Evolutionary conservation across 495 filamentous ascomycete genomes (phyloP).

Genomic region (Daldinia grandis): DNA sequence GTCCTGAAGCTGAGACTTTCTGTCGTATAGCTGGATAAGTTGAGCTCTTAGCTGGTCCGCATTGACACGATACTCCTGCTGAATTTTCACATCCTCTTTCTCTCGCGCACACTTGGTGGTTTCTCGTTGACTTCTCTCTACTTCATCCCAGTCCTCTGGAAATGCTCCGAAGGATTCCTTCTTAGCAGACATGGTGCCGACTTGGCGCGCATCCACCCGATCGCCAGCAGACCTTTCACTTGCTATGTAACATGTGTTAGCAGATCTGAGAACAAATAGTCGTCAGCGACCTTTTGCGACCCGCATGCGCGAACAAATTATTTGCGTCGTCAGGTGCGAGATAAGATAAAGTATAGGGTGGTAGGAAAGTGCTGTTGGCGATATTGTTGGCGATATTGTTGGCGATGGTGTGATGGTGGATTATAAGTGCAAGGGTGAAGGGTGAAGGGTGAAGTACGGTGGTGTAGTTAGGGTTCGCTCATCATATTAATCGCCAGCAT

Average conservation of each 20-base stretch:
- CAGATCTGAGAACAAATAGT: not conserved
- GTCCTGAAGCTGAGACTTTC: constrained; percentile 18
- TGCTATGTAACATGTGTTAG: constrained; percentile 20
- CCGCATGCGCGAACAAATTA: not conserved
- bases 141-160: constrained; percentile 32
- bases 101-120: constrained; percentile 27
- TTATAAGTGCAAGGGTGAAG: not conserved
- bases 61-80: constrained; percentile 22
- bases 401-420: not conserved
- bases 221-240: constrained; percentile 3
- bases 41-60: constrained; percentile 30
- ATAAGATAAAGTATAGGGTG: not conserved
- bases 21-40: constrained; percentile 33
- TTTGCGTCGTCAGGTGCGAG: not conserved
- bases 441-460: not conserved
- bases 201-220: constrained; percentile 19
- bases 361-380: not conserved
- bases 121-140: constrained; percentile 36
- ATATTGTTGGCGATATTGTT: not conserved
- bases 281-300: not conserved
- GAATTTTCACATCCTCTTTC: constrained; percentile 27
- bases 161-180: constrained; percentile 14
- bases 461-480: not conserved
- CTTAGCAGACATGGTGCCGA: constrained; percentile 38
- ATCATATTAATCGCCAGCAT: not conserved